A percentile compares a stretch with the other conserved stretches of the same genome.
Evolutionary conservation across 2,329 filamentous ascomycete genomes (phyloP).

Genomic region (Fusarium protoensiforme): DNA sequence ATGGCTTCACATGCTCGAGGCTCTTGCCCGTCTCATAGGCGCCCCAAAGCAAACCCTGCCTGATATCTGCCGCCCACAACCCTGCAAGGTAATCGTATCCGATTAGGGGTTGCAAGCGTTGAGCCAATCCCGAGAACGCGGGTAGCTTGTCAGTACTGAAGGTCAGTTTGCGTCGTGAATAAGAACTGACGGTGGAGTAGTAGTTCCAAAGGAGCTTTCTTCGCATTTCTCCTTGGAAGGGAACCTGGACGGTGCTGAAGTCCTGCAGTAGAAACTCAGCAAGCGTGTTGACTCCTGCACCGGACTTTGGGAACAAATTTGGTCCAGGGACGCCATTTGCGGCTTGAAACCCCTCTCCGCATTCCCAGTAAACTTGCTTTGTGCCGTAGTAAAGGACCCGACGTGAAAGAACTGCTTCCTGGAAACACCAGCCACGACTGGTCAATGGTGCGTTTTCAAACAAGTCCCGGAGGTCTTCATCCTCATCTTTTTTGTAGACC

Average conservation of each 20-base stretch:
- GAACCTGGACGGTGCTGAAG: background rate
- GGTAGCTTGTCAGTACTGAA: conserved; percentile 5
- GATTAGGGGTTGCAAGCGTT: background rate
- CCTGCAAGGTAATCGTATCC: background rate
- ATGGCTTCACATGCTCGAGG: background rate
- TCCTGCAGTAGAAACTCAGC: background rate
- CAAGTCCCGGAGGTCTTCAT: background rate
- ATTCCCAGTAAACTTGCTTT: background rate
- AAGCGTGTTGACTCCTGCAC: background rate
- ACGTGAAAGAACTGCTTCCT: background rate
- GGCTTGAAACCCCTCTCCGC: background rate
- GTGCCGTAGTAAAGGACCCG: background rate
- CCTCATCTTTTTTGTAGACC: background rate
- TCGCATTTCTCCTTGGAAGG: background rate
- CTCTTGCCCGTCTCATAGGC: background rate
- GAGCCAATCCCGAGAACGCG: conserved; percentile 2
- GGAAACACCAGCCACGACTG: conserved; percentile 1
- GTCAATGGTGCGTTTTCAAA: background rate
- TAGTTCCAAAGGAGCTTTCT: background rate
- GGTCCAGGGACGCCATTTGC: background rate
- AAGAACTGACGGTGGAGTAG: background rate
- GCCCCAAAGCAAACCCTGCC: background rate
- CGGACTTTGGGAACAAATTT: background rate
- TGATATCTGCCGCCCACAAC: background rate
- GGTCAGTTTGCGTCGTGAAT: background rate